These are phyloP conservation scores for Rhododendron kiyosumense DNA, from an alignment of 148 eudicot genomes.

Conservation along the genomic window DNA sequence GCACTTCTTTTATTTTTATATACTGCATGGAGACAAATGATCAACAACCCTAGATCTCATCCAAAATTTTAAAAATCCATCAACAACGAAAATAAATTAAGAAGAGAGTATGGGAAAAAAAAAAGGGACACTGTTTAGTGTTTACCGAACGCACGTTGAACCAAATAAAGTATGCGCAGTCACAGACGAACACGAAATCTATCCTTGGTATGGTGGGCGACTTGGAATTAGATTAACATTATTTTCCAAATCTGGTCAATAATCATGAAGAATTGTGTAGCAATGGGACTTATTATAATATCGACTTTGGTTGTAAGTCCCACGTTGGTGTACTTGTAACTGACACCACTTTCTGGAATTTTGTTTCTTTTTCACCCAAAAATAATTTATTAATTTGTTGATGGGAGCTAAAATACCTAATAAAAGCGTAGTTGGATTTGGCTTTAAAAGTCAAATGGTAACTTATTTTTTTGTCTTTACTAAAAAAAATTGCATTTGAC, in stretches of 20 bases:
- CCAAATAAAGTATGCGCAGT: neutral
- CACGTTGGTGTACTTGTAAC: neutral
- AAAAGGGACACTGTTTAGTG: too few relatives aligned
- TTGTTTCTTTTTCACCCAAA: too few relatives aligned
- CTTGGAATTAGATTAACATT: too few relatives aligned
- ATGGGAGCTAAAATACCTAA: too few relatives aligned
- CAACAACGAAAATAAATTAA: neutral
- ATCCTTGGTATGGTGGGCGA: neutral
- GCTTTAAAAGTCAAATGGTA: too few relatives aligned
- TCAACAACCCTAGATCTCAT: neutral
- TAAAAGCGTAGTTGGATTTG: too few relatives aligned
- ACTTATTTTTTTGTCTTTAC: too few relatives aligned
- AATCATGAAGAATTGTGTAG: neutral
- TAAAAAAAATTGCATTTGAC: too few relatives aligned
- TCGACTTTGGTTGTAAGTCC: neutral
- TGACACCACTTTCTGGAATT: neutral
- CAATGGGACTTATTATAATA: too few relatives aligned
- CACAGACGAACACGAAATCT: neutral
- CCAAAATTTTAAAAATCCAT: neutral
- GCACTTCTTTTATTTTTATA: too few relatives aligned
- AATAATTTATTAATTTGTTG: too few relatives aligned
- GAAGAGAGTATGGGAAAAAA: neutral
- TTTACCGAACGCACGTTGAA: neutral
- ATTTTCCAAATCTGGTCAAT: neutral
- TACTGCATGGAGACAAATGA: neutral